Percentiles rank a stretch among this genome's conserved stretches.
Conservation (phyloP, 441 rosid genomes). For the Corymbia calophylla region DNA sequence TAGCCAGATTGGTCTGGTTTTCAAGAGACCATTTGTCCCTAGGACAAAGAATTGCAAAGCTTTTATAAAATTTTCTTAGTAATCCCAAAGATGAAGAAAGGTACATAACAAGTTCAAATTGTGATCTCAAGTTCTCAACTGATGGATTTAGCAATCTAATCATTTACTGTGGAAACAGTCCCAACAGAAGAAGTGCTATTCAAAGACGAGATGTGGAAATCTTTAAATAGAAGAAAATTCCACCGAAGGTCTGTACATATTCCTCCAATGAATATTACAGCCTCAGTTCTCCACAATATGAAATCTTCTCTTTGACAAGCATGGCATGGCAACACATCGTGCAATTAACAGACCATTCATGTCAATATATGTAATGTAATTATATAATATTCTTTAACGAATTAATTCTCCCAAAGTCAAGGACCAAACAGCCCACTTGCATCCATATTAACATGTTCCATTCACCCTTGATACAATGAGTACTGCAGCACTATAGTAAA, state of each 20-base stretch:
- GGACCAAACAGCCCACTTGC: not conserved
- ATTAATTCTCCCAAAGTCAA: not conserved
- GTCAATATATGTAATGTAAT: not conserved
- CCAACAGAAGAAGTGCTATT: not conserved
- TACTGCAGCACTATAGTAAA: not conserved
- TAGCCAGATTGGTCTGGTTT: not conserved
- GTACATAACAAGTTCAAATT: not conserved
- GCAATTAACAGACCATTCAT: not conserved
- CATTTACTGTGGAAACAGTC: not conserved
- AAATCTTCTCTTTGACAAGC: not conserved
- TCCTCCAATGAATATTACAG: not conserved
- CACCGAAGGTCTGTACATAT: not conserved
- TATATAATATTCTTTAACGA: not conserved
- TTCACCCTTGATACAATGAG: not conserved
- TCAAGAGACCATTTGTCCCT: not conserved
- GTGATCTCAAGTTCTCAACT: not conserved
- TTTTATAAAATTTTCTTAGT: not conserved
- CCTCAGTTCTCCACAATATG: not conserved
- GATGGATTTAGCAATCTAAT: not conserved
- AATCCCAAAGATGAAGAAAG: not conserved
- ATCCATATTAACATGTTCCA: not conserved
- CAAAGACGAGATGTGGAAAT: not conserved
- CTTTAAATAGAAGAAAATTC: not conserved
- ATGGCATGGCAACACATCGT: not conserved
- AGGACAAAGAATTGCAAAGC: not conserved